Percentiles rank a stretch among this genome's conserved stretches.
These are phyloP conservation scores for Samsoniella hepiali DNA, from an alignment of 2,329 filamentous ascomycete species.

Conservation along the genomic window DNA sequence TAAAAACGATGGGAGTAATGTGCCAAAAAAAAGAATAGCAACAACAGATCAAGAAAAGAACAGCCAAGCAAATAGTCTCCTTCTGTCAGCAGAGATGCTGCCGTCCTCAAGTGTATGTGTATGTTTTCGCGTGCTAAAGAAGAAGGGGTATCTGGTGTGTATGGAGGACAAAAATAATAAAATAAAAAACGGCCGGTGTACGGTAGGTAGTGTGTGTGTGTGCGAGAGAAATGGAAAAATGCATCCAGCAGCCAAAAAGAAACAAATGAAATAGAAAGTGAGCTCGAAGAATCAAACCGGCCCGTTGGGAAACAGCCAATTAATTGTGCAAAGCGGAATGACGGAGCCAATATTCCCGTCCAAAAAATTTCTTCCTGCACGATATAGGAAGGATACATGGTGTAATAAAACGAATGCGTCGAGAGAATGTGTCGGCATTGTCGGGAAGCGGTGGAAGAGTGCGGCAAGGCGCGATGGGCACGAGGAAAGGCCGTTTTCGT, in stretches of 20 bases:
- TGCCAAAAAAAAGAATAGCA: neutral
- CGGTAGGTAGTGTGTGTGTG: neutral
- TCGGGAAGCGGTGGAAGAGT: neutral
- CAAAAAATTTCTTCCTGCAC: neutral
- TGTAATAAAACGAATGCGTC: neutral
- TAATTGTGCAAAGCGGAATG: neutral
- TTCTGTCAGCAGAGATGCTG: neutral
- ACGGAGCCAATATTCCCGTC: neutral
- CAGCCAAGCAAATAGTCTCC: neutral
- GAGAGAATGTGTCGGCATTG: neutral
- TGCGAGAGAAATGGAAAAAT: neutral
- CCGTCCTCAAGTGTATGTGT: neutral
- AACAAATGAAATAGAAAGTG: slow-evolving; percentile 2
- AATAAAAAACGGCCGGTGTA: neutral
- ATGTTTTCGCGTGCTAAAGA: slow-evolving; percentile 3
- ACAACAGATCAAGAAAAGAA: neutral
- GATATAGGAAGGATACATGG: neutral
- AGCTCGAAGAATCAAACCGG: neutral
- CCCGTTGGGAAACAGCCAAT: neutral
- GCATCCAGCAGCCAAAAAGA: neutral
- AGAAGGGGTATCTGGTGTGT: slow-evolving; percentile 13
- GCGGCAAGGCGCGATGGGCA: neutral
- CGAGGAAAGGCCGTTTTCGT: neutral
- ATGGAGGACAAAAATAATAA: neutral
- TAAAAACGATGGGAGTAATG: neutral